A percentile compares a stretch with the other conserved stretches of the same genome.
phyloP scores from a whole-genome alignment of 768 basidiomycete genomes.

The Dentipellis fragilis region DNA sequence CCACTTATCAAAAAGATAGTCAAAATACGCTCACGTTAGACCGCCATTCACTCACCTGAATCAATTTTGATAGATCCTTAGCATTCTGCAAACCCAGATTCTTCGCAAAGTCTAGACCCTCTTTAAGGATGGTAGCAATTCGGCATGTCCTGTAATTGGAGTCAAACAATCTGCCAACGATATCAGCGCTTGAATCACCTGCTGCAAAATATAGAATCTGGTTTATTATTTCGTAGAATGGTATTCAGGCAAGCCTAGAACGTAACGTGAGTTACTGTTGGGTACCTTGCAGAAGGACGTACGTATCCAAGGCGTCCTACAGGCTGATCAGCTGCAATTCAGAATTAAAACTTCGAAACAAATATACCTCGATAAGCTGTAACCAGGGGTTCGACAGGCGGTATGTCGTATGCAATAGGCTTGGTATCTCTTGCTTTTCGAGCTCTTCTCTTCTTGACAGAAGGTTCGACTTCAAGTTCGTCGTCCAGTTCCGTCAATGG shows the following conservation, averaged over 20 bases:
- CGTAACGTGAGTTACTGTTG: not conserved
- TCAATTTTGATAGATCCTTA: constrained; percentile 59
- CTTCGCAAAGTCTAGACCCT: constrained; percentile 75
- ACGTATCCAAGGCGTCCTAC: constrained; percentile 13
- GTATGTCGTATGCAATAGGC: constrained; percentile 53
- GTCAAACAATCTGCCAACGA: not conserved
- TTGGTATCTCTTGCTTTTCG: constrained; percentile 28
- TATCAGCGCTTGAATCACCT: constrained; percentile 26
- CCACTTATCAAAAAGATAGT: constrained; percentile 40
- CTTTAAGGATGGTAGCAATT: constrained; percentile 68
- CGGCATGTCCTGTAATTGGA: constrained; percentile 30
- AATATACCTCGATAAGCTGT: constrained; percentile 65
- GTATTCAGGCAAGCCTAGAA: constrained; percentile 76
- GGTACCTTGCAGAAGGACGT: not conserved
- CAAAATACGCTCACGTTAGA: not conserved
- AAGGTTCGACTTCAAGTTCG: not conserved
- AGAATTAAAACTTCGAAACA: not conserved
- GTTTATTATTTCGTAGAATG: constrained; percentile 61
- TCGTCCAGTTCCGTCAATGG: constrained; percentile 15
- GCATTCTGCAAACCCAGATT: constrained; percentile 70
- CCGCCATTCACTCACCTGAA: constrained; percentile 31
- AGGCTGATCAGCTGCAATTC: not conserved
- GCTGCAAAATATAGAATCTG: constrained; percentile 68
- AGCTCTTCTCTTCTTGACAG: constrained; percentile 18
- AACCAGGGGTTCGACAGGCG: constrained; percentile 53